Percentiles rank a stretch among this genome's conserved stretches.
Evolutionary conservation across 148 eudicot genomes (phyloP).

Genomic region (Vaccinium vitisidaea): DNA sequence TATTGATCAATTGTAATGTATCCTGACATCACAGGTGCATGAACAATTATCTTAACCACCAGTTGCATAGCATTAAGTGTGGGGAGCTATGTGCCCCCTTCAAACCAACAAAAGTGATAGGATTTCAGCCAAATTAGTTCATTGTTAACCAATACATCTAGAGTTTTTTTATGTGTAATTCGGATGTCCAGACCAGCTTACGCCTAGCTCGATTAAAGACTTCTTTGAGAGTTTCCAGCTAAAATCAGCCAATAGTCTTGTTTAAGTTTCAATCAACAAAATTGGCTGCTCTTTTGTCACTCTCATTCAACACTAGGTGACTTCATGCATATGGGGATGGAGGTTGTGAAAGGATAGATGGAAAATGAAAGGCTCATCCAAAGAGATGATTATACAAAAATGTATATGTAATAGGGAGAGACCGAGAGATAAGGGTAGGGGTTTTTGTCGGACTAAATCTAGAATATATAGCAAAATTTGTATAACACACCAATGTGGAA

Average conservation of each 20-base stretch:
- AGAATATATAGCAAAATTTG: too few relatives aligned
- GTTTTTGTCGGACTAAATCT: too few relatives aligned
- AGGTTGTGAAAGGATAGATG: too few relatives aligned
- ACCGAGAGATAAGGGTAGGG: too few relatives aligned
- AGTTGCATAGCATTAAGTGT: slow-evolving; percentile 1
- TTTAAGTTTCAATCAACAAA: neutral
- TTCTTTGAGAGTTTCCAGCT: neutral
- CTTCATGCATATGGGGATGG: neutral
- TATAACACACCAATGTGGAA: too few relatives aligned
- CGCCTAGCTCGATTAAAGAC: neutral
- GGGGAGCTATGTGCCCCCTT: neutral
- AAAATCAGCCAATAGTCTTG: neutral
- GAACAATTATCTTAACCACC: slow-evolving; percentile 16
- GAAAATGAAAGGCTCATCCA: too few relatives aligned
- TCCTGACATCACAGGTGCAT: slow-evolving; percentile 24
- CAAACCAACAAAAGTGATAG: neutral
- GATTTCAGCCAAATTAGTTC: neutral
- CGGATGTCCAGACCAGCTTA: too few relatives aligned
- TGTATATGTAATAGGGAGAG: too few relatives aligned
- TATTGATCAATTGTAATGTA: neutral
- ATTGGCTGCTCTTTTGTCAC: neutral
- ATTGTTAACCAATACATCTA: neutral
- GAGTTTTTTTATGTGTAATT: too few relatives aligned
- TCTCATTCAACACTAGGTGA: neutral
- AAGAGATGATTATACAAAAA: too few relatives aligned